Evolutionary conservation across 441 rosid species (phyloP).

Genomic region (Viola pubescens): DNA sequence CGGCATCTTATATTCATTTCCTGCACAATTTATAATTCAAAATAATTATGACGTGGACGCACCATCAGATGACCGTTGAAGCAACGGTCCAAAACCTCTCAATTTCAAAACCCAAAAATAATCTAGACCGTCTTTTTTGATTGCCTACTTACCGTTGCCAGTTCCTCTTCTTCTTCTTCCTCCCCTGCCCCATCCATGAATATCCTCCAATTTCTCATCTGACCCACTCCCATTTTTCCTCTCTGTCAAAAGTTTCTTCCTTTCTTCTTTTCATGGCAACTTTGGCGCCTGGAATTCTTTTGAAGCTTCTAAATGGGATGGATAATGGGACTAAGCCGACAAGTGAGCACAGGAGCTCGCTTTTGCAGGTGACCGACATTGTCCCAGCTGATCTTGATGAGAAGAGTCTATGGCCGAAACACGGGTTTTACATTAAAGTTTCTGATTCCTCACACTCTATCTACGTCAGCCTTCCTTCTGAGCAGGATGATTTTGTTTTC

Average conservation of each 20-base stretch:
- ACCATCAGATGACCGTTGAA: conserved; percentile 46
- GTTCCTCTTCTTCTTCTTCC: conserved; percentile 3
- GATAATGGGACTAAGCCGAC: conserved; percentile 76
- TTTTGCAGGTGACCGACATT: conserved; percentile 81
- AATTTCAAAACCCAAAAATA: conserved; percentile 23
- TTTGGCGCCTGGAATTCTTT: conserved; percentile 65
- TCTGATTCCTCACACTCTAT: conserved; percentile 88
- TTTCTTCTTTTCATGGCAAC: conserved; percentile 48
- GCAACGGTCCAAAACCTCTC: conserved; percentile 38
- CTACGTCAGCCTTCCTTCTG: conserved; percentile 74
- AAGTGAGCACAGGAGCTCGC: conserved; percentile 72
- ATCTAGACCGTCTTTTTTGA: conserved; percentile 1
- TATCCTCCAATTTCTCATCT: neutral
- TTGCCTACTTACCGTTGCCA: conserved; percentile 37
- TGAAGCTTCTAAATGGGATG: conserved; percentile 77
- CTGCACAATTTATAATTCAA: conserved; percentile 1
- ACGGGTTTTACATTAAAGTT: conserved; percentile 81
- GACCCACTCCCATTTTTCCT: neutral
- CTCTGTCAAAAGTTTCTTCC: neutral
- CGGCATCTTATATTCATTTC: neutral
- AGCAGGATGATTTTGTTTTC: conserved; percentile 65
- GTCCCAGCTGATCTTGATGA: conserved; percentile 92
- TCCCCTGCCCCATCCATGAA: conserved; percentile 6
- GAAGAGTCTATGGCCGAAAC: conserved; percentile 74
- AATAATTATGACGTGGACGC: conserved; percentile 3